These are phyloP conservation scores for Dissophora globulifera DNA, from an alignment of 192 early-diverging fungal species.

Conservation along the genomic window DNA sequence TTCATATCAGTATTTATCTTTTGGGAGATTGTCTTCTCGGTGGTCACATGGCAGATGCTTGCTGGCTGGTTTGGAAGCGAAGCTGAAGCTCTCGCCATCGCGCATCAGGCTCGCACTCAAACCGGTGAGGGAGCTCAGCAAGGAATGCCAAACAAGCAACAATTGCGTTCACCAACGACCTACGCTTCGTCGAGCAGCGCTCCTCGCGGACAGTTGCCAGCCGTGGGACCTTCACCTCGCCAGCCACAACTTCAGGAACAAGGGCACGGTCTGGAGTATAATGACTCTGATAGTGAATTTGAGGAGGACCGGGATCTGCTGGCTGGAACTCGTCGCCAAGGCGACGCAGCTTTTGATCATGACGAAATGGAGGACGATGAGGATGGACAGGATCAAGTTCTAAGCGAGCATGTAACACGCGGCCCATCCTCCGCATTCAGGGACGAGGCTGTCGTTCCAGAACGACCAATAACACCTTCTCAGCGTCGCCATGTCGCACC, in stretches of 20 bases:
- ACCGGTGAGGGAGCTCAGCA: slow-evolving; percentile 16
- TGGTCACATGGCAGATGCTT: slow-evolving; percentile 59
- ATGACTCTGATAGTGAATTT: slow-evolving; percentile 35
- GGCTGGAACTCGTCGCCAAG: too few relatives aligned
- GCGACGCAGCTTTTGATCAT: slow-evolving; percentile 4
- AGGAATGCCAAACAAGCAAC: neutral
- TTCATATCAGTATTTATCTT: slow-evolving; percentile 58
- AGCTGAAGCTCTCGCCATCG: slow-evolving; percentile 37
- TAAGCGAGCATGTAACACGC: neutral
- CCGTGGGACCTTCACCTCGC: slow-evolving; percentile 10
- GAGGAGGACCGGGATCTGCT: slow-evolving; percentile 19
- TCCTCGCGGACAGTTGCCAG: slow-evolving; percentile 4
- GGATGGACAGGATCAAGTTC: slow-evolving; percentile 15
- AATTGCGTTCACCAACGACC: slow-evolving; percentile 21
- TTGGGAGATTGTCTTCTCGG: slow-evolving; percentile 61
- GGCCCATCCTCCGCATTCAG: neutral
- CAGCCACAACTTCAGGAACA: slow-evolving; percentile 45
- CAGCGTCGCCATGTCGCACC: slow-evolving; percentile 14
- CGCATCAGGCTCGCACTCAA: slow-evolving; percentile 24
- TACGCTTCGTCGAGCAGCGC: neutral
- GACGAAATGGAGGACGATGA: slow-evolving; percentile 40
- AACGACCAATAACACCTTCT: slow-evolving; percentile 14
- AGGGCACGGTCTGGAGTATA: neutral
- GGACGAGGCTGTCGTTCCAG: slow-evolving; percentile 40
- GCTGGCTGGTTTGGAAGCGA: slow-evolving; percentile 53